Conservation (phyloP, 2,329 filamentous ascomycete species). For the Fusarium anthophilum region DNA sequence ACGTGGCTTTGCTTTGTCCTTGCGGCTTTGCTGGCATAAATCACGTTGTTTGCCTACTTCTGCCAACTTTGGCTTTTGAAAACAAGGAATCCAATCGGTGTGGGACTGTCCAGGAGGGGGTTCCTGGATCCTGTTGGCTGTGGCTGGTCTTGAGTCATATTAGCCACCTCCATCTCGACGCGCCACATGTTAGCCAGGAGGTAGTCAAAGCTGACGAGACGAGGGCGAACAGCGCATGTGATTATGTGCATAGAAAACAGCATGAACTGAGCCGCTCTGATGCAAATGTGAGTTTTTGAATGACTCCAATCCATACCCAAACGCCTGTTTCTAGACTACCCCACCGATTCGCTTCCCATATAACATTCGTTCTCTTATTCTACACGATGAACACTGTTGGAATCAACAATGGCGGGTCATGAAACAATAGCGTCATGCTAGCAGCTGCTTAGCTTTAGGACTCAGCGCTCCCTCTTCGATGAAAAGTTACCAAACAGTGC, state of each 20-base stretch:
- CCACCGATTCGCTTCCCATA: neutral
- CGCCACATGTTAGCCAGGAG: constrained; percentile 25
- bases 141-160: constrained; percentile 18
- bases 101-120: constrained; percentile 20
- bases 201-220: constrained; percentile 10
- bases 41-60: constrained; percentile 31
- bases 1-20: constrained; percentile 13
- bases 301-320: constrained; percentile 16
- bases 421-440: constrained; percentile 18
- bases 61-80: constrained; percentile 35
- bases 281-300: neutral
- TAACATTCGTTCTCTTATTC: constrained; percentile 1
- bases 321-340: constrained; percentile 23
- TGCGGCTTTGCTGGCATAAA: constrained; percentile 1
- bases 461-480: constrained; percentile 2
- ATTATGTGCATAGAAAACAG: neutral
- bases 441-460: neutral
- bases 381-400: constrained; percentile 6
- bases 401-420: constrained; percentile 4
- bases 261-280: neutral
- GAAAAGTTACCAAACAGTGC: neutral
- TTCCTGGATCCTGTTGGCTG: constrained; percentile 21
- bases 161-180: constrained; percentile 23
- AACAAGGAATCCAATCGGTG: constrained; percentile 30
- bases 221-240: constrained; percentile 2